Conservation (phyloP, 2,329 filamentous ascomycete genomes). For the Monosporascus sp. region DNA sequence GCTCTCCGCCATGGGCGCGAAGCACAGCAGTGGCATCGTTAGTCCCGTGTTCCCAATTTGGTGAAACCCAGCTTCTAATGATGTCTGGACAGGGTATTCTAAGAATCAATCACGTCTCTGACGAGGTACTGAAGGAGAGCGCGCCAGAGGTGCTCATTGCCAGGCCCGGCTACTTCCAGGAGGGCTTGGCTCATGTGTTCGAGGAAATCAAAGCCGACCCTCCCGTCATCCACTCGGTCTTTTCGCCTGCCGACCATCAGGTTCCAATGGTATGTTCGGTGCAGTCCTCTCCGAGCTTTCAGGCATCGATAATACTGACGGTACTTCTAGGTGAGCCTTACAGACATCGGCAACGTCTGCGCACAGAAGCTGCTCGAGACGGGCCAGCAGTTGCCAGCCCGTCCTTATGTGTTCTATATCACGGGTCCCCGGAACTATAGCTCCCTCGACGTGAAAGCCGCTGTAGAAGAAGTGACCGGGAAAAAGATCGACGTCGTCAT, state of each 20-base stretch:
- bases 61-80: not conserved
- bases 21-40: conserved; percentile 26
- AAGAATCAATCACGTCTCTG: conserved; percentile 18
- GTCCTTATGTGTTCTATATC: conserved; percentile 16
- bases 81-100: conserved; percentile 19
- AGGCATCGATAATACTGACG: not conserved
- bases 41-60: too few species aligned
- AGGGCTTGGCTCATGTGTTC: conserved; percentile 15
- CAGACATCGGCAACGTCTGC: conserved; percentile 22
- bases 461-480: conserved; percentile 21
- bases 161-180: conserved; percentile 13
- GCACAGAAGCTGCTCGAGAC: conserved; percentile 17
- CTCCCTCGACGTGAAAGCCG: conserved; percentile 22
- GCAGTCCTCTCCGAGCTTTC: too few species aligned
- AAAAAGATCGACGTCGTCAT: conserved; percentile 18
- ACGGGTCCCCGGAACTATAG: conserved; percentile 23
- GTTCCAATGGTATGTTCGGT: conserved; percentile 25
- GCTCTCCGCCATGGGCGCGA: conserved; percentile 24
- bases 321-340: conserved; percentile 21
- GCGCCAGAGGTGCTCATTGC: conserved; percentile 19
- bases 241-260: conserved; percentile 23
- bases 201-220: conserved; percentile 15
- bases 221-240: conserved; percentile 19
- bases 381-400: conserved; percentile 6
- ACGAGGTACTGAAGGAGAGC: conserved; percentile 12